phyloP scores from a whole-genome alignment of 2,329 filamentous ascomycete species.

The Microsporum ferrugineum region DNA sequence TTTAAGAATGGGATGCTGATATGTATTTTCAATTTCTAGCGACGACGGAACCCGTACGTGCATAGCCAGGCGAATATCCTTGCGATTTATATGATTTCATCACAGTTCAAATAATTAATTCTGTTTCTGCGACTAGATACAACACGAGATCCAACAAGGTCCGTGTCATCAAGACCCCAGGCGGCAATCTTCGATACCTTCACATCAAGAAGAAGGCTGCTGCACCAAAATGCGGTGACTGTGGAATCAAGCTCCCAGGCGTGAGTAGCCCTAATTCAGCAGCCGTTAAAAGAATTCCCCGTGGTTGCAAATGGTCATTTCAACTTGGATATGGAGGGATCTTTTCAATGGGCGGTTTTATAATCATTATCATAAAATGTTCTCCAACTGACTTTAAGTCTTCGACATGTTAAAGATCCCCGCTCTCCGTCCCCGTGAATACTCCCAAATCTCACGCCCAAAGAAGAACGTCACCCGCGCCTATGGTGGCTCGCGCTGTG shows the following conservation, averaged over 20 bases:
- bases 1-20: conserved; percentile 10
- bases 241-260: conserved; percentile 91
- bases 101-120: not conserved
- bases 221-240: conserved; percentile 98
- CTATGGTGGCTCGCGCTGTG: conserved; percentile 97
- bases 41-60: conserved; percentile 70
- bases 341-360: not conserved
- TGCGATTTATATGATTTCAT: not conserved
- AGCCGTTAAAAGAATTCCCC: not conserved
- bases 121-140: conserved; percentile 52
- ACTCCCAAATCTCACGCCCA: conserved; percentile 90
- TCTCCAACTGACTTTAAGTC: not conserved
- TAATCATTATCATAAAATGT: not conserved
- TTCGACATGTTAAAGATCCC: conserved; percentile 52
- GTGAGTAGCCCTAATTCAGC: conserved; percentile 53
- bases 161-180: conserved; percentile 89
- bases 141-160: conserved; percentile 98
- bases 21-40: conserved; percentile 37
- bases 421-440: conserved; percentile 95
- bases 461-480: conserved; percentile 99
- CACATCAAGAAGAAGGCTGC: conserved; percentile 99
- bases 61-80: conserved; percentile 10
- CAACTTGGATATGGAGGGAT: not conserved
- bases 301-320: not conserved
- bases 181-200: conserved; percentile 87